phyloP scores from a whole-genome alignment of 805 yeast genomes.

The Jamesozyma piceae region DNA sequence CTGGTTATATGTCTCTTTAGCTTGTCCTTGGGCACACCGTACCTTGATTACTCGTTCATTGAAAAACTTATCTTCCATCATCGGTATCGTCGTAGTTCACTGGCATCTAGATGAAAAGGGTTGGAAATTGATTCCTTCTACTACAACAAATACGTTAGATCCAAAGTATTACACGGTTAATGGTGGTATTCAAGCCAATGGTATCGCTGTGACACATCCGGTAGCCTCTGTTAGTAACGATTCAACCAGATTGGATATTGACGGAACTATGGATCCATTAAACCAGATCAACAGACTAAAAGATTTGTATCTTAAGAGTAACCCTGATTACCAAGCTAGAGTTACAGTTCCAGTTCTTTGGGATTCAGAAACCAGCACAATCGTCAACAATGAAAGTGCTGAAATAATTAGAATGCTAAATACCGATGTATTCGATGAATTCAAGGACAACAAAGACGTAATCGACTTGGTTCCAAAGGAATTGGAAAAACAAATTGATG shows the following conservation, averaged over 20 bases:
- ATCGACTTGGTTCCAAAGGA: slow-evolving; percentile 56
- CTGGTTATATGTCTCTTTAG: slow-evolving; percentile 76
- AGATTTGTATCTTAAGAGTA: slow-evolving; percentile 65
- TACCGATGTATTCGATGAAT: slow-evolving; percentile 56
- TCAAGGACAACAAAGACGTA: background rate
- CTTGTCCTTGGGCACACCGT: slow-evolving; percentile 96
- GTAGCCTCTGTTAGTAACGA: slow-evolving; percentile 14
- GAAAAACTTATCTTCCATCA: slow-evolving; percentile 58
- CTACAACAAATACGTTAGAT: background rate
- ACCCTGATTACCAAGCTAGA: slow-evolving; percentile 70
- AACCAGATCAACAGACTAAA: slow-evolving; percentile 52
- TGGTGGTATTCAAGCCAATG: slow-evolving; percentile 15
- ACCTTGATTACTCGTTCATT: slow-evolving; percentile 62
- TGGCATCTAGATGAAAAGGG: slow-evolving; percentile 85
- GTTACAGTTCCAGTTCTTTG: slow-evolving; percentile 90
- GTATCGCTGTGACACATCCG: slow-evolving; percentile 6
- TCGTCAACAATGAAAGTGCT: slow-evolving; percentile 85
- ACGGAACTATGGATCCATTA: slow-evolving; percentile 48
- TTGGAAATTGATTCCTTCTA: slow-evolving; percentile 54
- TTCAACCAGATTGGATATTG: slow-evolving; percentile 17
- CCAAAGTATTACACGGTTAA: slow-evolving; percentile 8
- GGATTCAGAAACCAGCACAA: slow-evolving; percentile 74
- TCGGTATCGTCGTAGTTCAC: slow-evolving; percentile 72
- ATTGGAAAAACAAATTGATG: slow-evolving; percentile 54
- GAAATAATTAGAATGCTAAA: slow-evolving; percentile 83